Evolutionary conservation across 441 rosid genomes (phyloP), one percentile per base, ranked within the genome.

Genomic region (Erodium trifolium): DNA sequence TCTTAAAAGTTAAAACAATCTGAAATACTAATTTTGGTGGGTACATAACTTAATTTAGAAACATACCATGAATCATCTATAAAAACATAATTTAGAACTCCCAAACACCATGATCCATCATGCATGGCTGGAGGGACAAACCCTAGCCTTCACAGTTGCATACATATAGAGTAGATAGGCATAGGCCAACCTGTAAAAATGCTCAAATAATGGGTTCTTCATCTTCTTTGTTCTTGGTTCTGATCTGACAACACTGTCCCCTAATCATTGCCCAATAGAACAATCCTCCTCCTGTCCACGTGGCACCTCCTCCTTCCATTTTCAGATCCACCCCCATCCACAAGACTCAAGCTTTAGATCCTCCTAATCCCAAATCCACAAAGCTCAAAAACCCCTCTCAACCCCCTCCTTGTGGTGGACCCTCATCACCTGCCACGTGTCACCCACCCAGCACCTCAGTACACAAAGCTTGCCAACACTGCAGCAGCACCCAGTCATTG

Each of bases 261-360:
- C 64, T 18, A 60, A 60, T 60, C 64, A 60, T 19, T 60, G 64
- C 34, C 64, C 64, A 23, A 60, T 60, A 60, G 34, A 60, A 60
- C 18, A 60, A 60, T 60, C 64, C 64, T 60, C 29, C 64, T 60
- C 29, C 13, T 23, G 34, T 60, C 64, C 64, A 60, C 64, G 34
- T 60, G 64, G 12, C 64, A 60, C 64, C 64, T 60, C 34, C 64
- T 60, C 64, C 64, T 60, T 60, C 34, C 64, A 60, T 60, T 60
- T 60, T 60, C 64, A 60, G 64, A 60, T 60, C 64, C 64, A 19
- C 31, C 31, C 63, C 64, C 64, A 60, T 60, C 64, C 64, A 60
- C 64, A 60, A 60, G 64, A 0, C 34, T 60, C 29, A 3, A 60
- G 64, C 64, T 60, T 60, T 60, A 18, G 64, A 60, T 60, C 53